Evolutionary conservation across 2,329 filamentous ascomycete genomes (phyloP).

Genomic region (Beauveria varroae): DNA sequence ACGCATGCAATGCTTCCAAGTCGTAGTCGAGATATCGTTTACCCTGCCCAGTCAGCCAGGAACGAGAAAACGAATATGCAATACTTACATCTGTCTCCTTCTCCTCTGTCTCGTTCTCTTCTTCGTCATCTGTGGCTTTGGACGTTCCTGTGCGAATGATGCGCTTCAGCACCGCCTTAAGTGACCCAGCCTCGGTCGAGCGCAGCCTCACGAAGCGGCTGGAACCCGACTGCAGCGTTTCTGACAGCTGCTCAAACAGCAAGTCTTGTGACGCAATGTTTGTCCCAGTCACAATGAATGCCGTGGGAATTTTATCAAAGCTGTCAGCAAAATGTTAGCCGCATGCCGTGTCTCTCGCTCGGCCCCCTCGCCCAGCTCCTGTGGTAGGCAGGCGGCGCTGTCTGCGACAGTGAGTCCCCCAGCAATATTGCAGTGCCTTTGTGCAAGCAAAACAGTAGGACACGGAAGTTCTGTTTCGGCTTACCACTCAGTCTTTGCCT

Average conservation of each 20-base stretch:
- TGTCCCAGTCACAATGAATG: slow-evolving; percentile 69
- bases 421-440: not conserved
- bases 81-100: slow-evolving; percentile 37
- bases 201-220: slow-evolving; percentile 59
- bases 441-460: not conserved
- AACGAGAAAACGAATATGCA: too few relatives aligned
- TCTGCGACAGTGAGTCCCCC: not conserved
- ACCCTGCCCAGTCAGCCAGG: slow-evolving; percentile 33
- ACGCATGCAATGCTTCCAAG: slow-evolving; percentile 60
- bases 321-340: slow-evolving; percentile 19
- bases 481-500: slow-evolving; percentile 27
- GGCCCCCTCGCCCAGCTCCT: not conserved
- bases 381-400: not conserved
- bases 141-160: slow-evolving; percentile 61
- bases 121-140: slow-evolving; percentile 41
- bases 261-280: slow-evolving; percentile 69
- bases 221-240: slow-evolving; percentile 38
- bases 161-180: slow-evolving; percentile 66
- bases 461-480: not conserved
- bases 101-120: slow-evolving; percentile 46
- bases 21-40: slow-evolving; percentile 70
- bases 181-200: slow-evolving; percentile 63
- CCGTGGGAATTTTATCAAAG: slow-evolving; percentile 52
- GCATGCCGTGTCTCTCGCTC: slow-evolving; percentile 2
- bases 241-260: slow-evolving; percentile 63